Base-by-base conservation (phyloP, 78 protist genomes). In the Acrasis kona region DNA sequence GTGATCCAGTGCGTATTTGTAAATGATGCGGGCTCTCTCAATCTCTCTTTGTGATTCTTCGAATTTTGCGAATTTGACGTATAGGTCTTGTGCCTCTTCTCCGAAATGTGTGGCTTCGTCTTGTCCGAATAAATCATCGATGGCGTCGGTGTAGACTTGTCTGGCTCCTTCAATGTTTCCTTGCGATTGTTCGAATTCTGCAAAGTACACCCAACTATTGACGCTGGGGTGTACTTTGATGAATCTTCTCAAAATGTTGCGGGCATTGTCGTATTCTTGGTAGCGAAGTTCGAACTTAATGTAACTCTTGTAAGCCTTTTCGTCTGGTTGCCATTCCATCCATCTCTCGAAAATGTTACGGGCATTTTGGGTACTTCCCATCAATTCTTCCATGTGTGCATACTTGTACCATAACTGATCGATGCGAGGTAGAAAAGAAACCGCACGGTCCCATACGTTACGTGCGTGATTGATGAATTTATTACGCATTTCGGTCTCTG, bases 401-500 rank as follows among this genome's bases (percentile, higher is more conserved):
- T 81, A 97, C 83, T 93, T 93, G 85, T 65, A 88, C 99, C 99
- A 96, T 30, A 95, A 66, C 65, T 75, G 88, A 10, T 83, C 87
- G 8, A 73, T 91, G 7, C 98, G 80, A 8, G 99, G 99, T 12
- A 97, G 84, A 8, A 79, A 31, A 2, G 89, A 61, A 28, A 92
- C 93, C 4, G 98, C 99, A 29, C 99, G 91, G 65, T 94, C 96
- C 87, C 80, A 94, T 1, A 97, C 79, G 69, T 97, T 97, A 19
- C 99, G 87, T 0, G 99, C 99, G 32, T 73, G 84, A 80, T 95
- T 95, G 69, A 96, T 74, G 69, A 78, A 42, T 61, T 74, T 61
- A 72, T 84, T 37, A 9, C 82, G 10, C 98, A 96, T 95, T 79
- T 97, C 99, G 95, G 93, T 89, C 77, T 97, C 99, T 10, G 98